Conservation (phyloP, 2,329 filamentous ascomycete genomes). For the Colletotrichum eleusines region DNA sequence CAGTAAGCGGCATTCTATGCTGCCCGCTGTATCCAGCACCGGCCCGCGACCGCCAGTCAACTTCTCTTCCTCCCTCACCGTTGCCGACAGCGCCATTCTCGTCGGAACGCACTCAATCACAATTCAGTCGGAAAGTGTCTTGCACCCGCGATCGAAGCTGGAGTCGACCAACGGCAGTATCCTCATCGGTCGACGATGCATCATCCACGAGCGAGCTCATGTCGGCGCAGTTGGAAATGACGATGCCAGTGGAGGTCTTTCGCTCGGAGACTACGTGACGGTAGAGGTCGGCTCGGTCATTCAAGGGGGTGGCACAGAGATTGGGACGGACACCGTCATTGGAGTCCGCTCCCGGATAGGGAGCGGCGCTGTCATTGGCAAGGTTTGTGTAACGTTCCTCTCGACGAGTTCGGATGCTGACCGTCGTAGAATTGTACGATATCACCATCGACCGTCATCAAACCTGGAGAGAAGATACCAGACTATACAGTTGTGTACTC, state of each 20-base stretch:
- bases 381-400: constrained; percentile 55
- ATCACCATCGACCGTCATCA: constrained; percentile 71
- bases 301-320: constrained; percentile 71
- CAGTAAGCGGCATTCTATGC: constrained; percentile 67
- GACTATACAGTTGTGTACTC: constrained; percentile 80
- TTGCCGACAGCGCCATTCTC: constrained; percentile 72
- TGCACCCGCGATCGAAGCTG: constrained; percentile 88
- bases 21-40: constrained; percentile 64
- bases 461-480: constrained; percentile 68
- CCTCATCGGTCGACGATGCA: constrained; percentile 82
- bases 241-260: constrained; percentile 61
- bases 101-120: constrained; percentile 82
- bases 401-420: constrained; percentile 13
- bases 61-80: constrained; percentile 70
- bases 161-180: constrained; percentile 84
- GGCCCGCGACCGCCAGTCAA: constrained; percentile 72
- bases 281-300: constrained; percentile 70
- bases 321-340: constrained; percentile 71
- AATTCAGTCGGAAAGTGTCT: constrained; percentile 79
- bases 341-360: constrained; percentile 72
- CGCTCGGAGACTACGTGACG: constrained; percentile 70
- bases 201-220: constrained; percentile 78
- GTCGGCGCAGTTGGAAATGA: constrained; percentile 61
- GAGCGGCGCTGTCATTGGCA: constrained; percentile 71
- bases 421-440: constrained; percentile 74